phyloP scores from a whole-genome alignment of 2,329 filamentous ascomycete species.

The Aspergillus oerlinghausenensis region DNA sequence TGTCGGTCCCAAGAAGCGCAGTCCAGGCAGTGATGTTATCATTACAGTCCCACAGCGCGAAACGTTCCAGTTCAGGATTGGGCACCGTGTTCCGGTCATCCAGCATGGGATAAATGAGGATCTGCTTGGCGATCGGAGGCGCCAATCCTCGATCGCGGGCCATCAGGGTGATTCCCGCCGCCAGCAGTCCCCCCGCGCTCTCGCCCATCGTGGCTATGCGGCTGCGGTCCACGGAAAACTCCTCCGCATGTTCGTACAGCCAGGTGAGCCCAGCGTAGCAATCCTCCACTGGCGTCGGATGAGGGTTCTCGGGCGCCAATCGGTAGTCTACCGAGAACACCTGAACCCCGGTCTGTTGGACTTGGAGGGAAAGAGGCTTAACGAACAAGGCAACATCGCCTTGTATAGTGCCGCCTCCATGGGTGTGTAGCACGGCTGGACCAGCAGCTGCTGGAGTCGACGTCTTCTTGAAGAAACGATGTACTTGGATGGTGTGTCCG shows the following conservation, averaged over 20 bases:
- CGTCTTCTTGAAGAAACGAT: conserved; percentile 11
- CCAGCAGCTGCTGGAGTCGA: conserved; percentile 2
- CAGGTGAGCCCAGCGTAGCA: conserved; percentile 32
- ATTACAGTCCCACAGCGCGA: conserved; percentile 33
- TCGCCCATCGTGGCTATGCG: conserved; percentile 42
- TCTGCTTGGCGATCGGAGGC: conserved; percentile 36
- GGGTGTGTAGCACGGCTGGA: conserved; percentile 19
- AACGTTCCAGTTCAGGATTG: conserved; percentile 28
- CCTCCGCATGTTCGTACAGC: conserved; percentile 32
- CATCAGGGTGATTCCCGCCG: conserved; percentile 36
- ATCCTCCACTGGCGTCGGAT: conserved; percentile 21
- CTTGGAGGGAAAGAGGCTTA: conserved; percentile 9
- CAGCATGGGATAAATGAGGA: conserved; percentile 47
- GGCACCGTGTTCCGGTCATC: conserved; percentile 40
- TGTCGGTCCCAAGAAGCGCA: conserved; percentile 35
- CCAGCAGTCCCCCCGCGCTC: conserved; percentile 43
- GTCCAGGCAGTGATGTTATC: conserved; percentile 42
- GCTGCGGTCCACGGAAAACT: conserved; percentile 39
- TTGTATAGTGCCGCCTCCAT: conserved; percentile 24
- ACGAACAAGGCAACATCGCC: conserved; percentile 13
- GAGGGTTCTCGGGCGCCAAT: conserved; percentile 21
- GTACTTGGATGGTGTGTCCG: conserved; percentile 16
- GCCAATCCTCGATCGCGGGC: conserved; percentile 30
- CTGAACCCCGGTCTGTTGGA: conserved; percentile 14
- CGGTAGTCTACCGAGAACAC: conserved; percentile 26